These are phyloP conservation scores for Pugionium cornutum DNA, from an alignment of 345 rosid genomes.

Conservation along the genomic window DNA sequence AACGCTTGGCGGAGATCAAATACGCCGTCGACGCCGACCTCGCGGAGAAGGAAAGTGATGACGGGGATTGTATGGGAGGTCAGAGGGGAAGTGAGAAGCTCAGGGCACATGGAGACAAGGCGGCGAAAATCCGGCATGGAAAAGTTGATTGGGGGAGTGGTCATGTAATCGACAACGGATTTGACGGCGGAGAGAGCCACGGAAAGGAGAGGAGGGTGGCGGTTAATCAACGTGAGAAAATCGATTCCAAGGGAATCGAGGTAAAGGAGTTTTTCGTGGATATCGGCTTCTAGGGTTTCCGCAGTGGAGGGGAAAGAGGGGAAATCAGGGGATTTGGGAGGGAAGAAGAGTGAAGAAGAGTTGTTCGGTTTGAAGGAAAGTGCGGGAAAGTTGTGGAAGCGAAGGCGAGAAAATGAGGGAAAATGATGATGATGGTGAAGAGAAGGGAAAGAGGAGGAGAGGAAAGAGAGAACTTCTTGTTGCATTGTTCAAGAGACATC, in stretches of 20 bases:
- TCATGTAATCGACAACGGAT: conserved; percentile 65
- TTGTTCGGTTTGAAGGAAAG: conserved; percentile 52
- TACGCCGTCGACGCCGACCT: conserved; percentile 54
- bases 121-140: conserved; percentile 61
- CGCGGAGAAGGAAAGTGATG: conserved; percentile 93
- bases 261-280: conserved; percentile 72
- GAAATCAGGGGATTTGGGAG: conserved; percentile 42
- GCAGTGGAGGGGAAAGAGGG: conserved; percentile 18
- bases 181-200: conserved; percentile 52
- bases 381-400: not conserved
- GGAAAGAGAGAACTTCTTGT: conserved; percentile 51
- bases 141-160: conserved; percentile 53
- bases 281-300: conserved; percentile 41
- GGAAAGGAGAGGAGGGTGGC: conserved; percentile 60
- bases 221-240: conserved; percentile 51
- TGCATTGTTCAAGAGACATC: conserved; percentile 55
- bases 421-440: conserved; percentile 32
- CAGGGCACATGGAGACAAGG: conserved; percentile 75
- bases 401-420: conserved; percentile 31
- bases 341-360: conserved; percentile 42
- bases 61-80: conserved; percentile 47
- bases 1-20: conserved; percentile 57
- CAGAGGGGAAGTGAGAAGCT: conserved; percentile 50
- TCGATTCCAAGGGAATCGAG: conserved; percentile 85
- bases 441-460: conserved; percentile 40